Conservation (phyloP, 768 basidiomycete genomes). For the Hypholoma fasciculare region DNA sequence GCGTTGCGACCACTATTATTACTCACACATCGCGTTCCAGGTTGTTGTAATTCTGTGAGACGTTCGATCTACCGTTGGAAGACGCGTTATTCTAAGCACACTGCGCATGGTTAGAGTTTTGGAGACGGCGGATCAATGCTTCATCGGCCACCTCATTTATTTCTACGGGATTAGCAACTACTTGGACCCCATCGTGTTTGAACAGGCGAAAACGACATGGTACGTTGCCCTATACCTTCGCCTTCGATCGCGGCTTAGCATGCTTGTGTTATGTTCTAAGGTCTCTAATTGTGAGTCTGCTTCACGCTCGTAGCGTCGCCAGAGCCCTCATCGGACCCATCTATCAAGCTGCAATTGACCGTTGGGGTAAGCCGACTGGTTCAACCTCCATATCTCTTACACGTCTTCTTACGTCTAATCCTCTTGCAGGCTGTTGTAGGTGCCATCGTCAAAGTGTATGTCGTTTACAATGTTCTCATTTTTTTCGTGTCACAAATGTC, state of each 20-base stretch:
- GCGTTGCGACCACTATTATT: not conserved
- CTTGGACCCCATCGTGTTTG: constrained; percentile 33
- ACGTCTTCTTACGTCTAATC: not conserved
- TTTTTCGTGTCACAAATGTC: constrained; percentile 23
- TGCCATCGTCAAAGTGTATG: constrained; percentile 52
- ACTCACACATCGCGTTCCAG: constrained; percentile 19
- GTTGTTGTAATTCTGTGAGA: constrained; percentile 40
- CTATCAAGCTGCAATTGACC: constrained; percentile 44
- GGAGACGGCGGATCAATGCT: constrained; percentile 52
- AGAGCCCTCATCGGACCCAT: not conserved
- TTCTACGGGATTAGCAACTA: constrained; percentile 53
- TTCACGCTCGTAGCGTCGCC: not conserved
- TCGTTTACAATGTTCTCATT: not conserved
- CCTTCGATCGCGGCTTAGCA: not conserved
- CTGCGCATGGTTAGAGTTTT: constrained; percentile 37
- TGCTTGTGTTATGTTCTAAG: constrained; percentile 24
- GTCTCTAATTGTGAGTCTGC: constrained; percentile 50
- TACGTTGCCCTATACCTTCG: constrained; percentile 23
- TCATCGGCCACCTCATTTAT: constrained; percentile 59
- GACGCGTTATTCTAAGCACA: not conserved
- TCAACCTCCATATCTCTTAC: not conserved
- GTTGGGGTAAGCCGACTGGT: constrained; percentile 34
- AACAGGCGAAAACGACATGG: constrained; percentile 44
- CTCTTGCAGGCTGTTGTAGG: constrained; percentile 52
- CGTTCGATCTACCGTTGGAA: not conserved